Conservation (phyloP, 495 filamentous ascomycete species). For the Pyrenula massariospora region DNA sequence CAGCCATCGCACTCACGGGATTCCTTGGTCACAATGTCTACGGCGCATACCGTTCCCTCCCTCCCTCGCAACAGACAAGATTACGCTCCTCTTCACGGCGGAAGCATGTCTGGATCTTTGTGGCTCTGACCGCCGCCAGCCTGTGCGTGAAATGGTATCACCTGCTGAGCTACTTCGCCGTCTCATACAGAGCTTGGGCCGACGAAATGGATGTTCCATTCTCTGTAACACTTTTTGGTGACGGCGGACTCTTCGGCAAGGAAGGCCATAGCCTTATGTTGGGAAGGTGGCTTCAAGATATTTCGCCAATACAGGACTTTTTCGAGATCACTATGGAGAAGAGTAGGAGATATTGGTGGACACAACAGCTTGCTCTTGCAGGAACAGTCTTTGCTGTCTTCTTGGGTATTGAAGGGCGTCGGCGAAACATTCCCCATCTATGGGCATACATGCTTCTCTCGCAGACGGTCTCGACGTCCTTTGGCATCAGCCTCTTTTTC, state of each 20-base stretch:
- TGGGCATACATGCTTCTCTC: not conserved
- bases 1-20: not conserved
- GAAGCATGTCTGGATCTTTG: not conserved
- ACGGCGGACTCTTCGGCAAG: not conserved
- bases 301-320: not conserved
- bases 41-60: not conserved
- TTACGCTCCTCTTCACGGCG: not conserved
- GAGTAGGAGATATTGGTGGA: not conserved
- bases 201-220: not conserved
- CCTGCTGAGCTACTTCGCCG: not conserved
- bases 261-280: not conserved
- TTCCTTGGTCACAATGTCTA: not conserved
- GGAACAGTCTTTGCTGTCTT: not conserved
- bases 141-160: not conserved
- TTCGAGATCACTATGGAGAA: not conserved
- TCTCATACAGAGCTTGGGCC: not conserved
- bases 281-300: not conserved
- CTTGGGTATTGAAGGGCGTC: not conserved
- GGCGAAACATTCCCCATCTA: not conserved
- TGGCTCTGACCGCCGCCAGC: not conserved
- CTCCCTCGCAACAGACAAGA: not conserved
- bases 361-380: not conserved
- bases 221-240: not conserved
- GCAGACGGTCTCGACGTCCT: not conserved
- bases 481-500: not conserved